Conservation (phyloP, 2,329 filamentous ascomycete genomes). For the Phoma sp. region DNA sequence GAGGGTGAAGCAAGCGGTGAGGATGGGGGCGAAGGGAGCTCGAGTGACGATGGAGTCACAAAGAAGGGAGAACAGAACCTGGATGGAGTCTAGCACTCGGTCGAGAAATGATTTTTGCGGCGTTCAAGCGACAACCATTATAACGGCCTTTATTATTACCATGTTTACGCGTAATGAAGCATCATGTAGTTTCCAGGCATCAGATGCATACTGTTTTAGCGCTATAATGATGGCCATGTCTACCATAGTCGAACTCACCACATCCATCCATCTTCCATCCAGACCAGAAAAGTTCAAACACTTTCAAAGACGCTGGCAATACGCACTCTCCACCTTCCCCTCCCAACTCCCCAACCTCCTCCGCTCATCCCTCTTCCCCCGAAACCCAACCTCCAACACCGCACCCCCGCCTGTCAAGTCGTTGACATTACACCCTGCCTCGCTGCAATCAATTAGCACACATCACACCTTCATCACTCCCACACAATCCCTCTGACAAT, state of each 20-base stretch:
- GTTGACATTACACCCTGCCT: neutral
- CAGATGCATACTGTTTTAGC: neutral
- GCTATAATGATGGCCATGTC: no score
- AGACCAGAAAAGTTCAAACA: no score
- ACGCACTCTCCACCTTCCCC: neutral
- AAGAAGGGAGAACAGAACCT: slow-evolving; percentile 11
- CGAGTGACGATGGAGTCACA: neutral
- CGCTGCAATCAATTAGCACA: neutral
- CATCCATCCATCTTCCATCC: no score
- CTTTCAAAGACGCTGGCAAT: slow-evolving; percentile 1
- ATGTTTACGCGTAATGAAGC: slow-evolving; percentile 3
- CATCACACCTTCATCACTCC: neutral
- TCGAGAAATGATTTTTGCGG: neutral
- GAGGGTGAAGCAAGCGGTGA: neutral
- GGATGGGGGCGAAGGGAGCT: neutral
- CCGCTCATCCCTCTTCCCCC: neutral
- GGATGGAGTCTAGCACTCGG: neutral
- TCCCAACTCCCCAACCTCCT: slow-evolving; percentile 5
- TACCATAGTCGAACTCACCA: no score
- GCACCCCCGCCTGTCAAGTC: neutral
- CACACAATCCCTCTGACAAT: no score
- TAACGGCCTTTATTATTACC: neutral
- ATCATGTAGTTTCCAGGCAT: neutral
- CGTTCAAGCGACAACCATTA: neutral
- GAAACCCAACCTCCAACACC: slow-evolving; percentile 9